Evolutionary conservation across 208 protist genomes (phyloP), one percentile per base, ranked within the genome.

Genomic region (Lotmaria passim): DNA sequence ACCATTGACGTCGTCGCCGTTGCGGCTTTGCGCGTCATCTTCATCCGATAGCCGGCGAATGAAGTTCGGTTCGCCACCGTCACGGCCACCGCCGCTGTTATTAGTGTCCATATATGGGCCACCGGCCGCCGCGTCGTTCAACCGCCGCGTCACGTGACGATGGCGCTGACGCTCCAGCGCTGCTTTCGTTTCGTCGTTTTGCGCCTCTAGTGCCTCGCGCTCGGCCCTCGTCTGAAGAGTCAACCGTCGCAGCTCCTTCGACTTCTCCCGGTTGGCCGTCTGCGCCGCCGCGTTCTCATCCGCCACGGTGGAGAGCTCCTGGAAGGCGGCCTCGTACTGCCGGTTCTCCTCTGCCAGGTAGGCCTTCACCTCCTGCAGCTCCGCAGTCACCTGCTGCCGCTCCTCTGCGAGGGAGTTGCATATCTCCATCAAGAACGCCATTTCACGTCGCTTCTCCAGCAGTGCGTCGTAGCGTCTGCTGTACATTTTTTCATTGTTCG

Each of bases 391-490:
- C 30, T 66, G 53, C 79, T 90, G 81, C 7, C 90, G 85, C 70
- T 97, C 93, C 75, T 95, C 90, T 51, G 86, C 91, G 12, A 94
- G 43, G n/a, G 92, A 67, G 61, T 91, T 93, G 74, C 88, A 96
- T 7, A 96, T 82, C 70, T 97, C 96, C 34, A 98, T 96, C 41
- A 99, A 69, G 38, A 91, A 91, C 0, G 93, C 86, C 80, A 98
- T 98, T 64, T 95, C 81, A 52, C 92, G 89, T 69, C 96, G 91
- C 57, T 96, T 83, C 33, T 96, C 90, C n/a, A 85, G 57, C 33
- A 98, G 72, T 38, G 97, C 87, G 30, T 76, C 66, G 71, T 98
- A 91, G 24, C 91, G 76, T 24, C 89, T 80, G 17, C 59, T 71
- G 76, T 97, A 97, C 19, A 95, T 83, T 4, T 80, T 81, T 36